Conservation (phyloP, 2,329 filamentous ascomycete genomes). For the Macrophomina pseudophaseolina region DNA sequence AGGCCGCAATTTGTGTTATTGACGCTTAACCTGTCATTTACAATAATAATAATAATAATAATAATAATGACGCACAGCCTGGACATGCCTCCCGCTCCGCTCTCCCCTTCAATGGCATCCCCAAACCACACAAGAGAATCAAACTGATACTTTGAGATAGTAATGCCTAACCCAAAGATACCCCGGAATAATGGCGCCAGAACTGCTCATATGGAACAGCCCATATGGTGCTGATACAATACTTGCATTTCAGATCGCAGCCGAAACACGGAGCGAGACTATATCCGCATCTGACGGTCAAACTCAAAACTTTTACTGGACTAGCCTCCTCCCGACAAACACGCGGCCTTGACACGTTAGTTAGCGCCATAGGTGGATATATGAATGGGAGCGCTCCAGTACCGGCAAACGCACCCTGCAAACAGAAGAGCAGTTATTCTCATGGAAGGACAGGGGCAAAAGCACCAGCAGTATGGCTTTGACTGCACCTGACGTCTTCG, state of each 20-base stretch:
- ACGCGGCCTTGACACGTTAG: neutral
- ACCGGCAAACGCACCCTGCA: too few species aligned
- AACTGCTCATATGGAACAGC: neutral
- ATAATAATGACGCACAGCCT: too few species aligned
- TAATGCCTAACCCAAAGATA: neutral
- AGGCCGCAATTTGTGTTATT: too few species aligned
- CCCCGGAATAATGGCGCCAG: neutral
- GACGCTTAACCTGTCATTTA: too few species aligned
- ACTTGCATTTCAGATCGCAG: neutral
- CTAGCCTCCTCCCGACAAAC: neutral
- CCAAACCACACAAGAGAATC: neutral
- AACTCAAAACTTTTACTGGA: neutral
- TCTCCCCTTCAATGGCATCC: too few species aligned
- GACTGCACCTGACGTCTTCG: neutral
- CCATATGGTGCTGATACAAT: neutral
- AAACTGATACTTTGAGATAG: neutral
- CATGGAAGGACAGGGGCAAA: too few species aligned
- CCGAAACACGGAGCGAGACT: neutral
- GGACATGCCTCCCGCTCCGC: too few species aligned
- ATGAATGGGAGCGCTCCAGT: neutral
- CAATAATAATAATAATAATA: too few species aligned
- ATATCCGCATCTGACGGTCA: neutral
- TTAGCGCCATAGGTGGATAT: slow-evolving; percentile 6
- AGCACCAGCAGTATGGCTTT: neutral
- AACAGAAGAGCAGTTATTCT: too few species aligned